These are phyloP conservation scores for Parastagonospora nodorum DNA, from an alignment of 2,329 filamentous ascomycete species.

Conservation along the genomic window DNA sequence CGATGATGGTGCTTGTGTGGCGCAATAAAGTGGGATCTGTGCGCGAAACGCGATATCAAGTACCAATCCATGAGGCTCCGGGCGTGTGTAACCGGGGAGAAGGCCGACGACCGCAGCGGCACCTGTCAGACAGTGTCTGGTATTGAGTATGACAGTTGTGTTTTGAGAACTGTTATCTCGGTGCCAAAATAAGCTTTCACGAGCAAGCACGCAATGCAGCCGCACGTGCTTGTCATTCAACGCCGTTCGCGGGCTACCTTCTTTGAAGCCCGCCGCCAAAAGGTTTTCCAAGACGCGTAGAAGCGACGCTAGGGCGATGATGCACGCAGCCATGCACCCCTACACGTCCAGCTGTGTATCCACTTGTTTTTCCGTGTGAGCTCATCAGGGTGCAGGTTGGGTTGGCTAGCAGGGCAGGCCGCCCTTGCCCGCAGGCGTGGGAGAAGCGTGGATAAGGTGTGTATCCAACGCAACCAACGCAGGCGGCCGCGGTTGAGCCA, in stretches of 20 bases:
- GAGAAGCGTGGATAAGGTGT: conserved; percentile 4
- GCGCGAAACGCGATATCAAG: neutral
- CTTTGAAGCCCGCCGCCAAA: conserved; percentile 16
- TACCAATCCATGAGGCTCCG: neutral
- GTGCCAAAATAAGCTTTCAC: no score
- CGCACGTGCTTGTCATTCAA: conserved; percentile 11
- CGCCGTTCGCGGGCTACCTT: conserved; percentile 33
- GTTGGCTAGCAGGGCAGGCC: conserved; percentile 16
- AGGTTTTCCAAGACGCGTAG: neutral
- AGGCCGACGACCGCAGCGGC: neutral
- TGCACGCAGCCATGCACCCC: conserved; percentile 13
- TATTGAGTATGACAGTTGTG: neutral
- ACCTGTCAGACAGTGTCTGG: no score
- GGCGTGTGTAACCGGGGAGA: no score
- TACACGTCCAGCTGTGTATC: conserved; percentile 5
- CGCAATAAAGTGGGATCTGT: conserved; percentile 1
- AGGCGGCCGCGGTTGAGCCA: neutral
- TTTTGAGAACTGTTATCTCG: no score
- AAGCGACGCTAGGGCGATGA: conserved; percentile 9
- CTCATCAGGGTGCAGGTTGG: conserved; percentile 16
- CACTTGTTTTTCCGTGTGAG: conserved; percentile 10
- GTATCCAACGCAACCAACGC: neutral
- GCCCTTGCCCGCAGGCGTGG: conserved; percentile 24
- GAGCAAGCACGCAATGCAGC: no score
- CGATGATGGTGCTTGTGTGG: conserved; percentile 2